These are phyloP conservation scores for Kuraishia hungarica DNA, from an alignment of 805 yeast genomes.

Conservation along the genomic window DNA sequence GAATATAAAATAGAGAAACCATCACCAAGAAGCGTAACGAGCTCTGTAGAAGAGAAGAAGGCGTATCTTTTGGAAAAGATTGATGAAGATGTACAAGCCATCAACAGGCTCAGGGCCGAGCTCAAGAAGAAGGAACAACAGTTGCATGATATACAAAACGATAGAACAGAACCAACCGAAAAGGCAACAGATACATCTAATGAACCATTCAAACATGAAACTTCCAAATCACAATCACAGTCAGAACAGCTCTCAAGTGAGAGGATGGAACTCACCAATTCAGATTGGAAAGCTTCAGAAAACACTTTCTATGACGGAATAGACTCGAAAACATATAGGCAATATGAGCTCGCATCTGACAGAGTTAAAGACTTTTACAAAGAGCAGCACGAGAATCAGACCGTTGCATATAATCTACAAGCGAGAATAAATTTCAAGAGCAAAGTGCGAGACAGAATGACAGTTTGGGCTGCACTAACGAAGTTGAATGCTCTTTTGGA, in stretches of 20 bases:
- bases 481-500: constrained; percentile 55
- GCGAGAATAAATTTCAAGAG: constrained; percentile 67
- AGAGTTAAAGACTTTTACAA: constrained; percentile 57
- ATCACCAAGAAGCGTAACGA: neutral
- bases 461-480: constrained; percentile 64
- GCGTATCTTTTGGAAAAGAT: constrained; percentile 24
- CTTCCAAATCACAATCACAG: neutral
- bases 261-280: neutral
- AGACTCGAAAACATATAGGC: constrained; percentile 40
- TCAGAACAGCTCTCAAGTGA: neutral
- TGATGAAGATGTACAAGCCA: constrained; percentile 34
- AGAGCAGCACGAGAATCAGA: constrained; percentile 63
- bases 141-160: neutral
- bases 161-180: neutral
- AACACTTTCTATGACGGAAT: constrained; percentile 8
- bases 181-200: constrained; percentile 1
- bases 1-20: neutral
- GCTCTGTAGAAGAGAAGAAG: neutral
- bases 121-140: constrained; percentile 13
- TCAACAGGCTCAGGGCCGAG: constrained; percentile 26
- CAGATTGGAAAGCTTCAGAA: neutral
- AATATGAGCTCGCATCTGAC: constrained; percentile 61
- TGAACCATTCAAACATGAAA: neutral
- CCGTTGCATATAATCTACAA: constrained; percentile 65
- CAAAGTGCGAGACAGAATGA: constrained; percentile 55